Evolutionary conservation across 768 basidiomycete species (phyloP).

Genomic region (Agrocybe chaxingu): DNA sequence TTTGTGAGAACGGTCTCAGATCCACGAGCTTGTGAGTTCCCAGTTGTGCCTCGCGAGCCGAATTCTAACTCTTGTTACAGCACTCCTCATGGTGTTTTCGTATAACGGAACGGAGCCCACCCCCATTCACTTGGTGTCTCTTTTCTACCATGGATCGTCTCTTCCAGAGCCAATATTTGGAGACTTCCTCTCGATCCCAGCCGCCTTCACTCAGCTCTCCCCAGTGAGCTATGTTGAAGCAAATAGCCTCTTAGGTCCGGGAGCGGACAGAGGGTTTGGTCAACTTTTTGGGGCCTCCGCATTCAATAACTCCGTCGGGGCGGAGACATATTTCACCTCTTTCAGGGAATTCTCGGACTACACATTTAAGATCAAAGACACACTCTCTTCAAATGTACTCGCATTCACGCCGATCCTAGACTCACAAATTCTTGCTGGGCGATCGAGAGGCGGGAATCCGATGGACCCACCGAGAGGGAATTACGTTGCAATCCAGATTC

Average conservation of each 20-base stretch:
- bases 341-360: slow-evolving; percentile 29
- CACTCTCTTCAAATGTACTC: slow-evolving; percentile 24
- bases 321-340: slow-evolving; percentile 26
- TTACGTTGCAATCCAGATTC: slow-evolving; percentile 32
- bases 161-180: slow-evolving; percentile 32
- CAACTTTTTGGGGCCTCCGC: slow-evolving; percentile 35
- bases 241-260: slow-evolving; percentile 25
- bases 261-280: slow-evolving; percentile 27
- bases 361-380: slow-evolving; percentile 17
- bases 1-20: slow-evolving; percentile 33
- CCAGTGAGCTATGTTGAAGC: slow-evolving; percentile 35
- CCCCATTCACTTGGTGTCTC: slow-evolving; percentile 23
- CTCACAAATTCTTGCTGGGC: slow-evolving; percentile 30
- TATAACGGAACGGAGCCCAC: slow-evolving; percentile 20
- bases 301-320: slow-evolving; percentile 23
- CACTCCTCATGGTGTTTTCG: slow-evolving; percentile 22
- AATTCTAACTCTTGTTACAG: slow-evolving; percentile 12
- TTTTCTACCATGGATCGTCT: slow-evolving; percentile 34
- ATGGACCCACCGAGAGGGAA: slow-evolving; percentile 33
- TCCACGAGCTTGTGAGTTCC: slow-evolving; percentile 33
- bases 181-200: slow-evolving; percentile 37
- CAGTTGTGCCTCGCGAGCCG: background rate
- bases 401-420: slow-evolving; percentile 36
- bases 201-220: slow-evolving; percentile 20
- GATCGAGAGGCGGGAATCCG: slow-evolving; percentile 32